phyloP scores from a whole-genome alignment of 108 stramenopile species.

The Cyclotella choctawhatcheeana region DNA sequence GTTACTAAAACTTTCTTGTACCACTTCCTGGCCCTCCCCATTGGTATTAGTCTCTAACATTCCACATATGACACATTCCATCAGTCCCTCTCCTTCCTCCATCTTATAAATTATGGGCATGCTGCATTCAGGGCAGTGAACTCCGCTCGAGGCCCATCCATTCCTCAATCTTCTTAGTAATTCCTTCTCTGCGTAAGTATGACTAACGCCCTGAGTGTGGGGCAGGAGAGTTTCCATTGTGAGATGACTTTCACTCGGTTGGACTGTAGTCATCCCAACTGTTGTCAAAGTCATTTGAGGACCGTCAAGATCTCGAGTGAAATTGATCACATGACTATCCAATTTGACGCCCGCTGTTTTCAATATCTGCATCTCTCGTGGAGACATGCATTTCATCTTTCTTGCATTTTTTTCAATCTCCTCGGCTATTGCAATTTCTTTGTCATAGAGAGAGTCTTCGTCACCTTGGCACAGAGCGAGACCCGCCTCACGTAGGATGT shows the following conservation, averaged over 20 bases:
- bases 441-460: background rate
- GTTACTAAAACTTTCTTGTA: background rate
- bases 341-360: conserved; percentile 23
- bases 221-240: conserved; percentile 1
- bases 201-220: conserved; percentile 16
- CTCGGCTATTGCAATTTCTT: background rate
- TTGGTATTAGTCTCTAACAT: conserved; percentile 8
- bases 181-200: conserved; percentile 42
- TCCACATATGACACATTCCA: conserved; percentile 39
- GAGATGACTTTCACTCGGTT: background rate
- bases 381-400: conserved; percentile 8
- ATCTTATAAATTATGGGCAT: conserved; percentile 29
- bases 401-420: conserved; percentile 1
- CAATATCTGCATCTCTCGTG: conserved; percentile 27
- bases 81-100: conserved; percentile 6
- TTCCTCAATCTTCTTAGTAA: conserved; percentile 29
- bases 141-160: conserved; percentile 31
- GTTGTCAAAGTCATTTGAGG: too few species aligned
- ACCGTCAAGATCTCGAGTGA: background rate
- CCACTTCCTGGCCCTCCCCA: background rate
- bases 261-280: background rate
- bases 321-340: background rate
- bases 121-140: conserved; percentile 21
- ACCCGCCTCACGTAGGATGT: conserved; percentile 36
- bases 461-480: background rate